Percentiles rank a stretch among this genome's conserved stretches.
Evolutionary conservation across 2,329 filamentous ascomycete genomes (phyloP).

Genomic region (Colletotrichum tropicicola): DNA sequence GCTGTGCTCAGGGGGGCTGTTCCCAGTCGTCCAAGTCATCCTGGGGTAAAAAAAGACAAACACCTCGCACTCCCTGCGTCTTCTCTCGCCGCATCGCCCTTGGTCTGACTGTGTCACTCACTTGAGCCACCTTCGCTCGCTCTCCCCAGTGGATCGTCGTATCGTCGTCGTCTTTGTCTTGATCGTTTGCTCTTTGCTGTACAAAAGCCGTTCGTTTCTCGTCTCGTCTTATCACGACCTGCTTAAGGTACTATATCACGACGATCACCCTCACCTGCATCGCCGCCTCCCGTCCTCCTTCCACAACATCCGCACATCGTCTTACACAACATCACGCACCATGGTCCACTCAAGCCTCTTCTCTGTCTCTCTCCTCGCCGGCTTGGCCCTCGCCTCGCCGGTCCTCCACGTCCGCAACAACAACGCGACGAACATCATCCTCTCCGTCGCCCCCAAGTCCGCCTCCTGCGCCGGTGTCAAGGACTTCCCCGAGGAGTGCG

Average conservation of each 20-base stretch:
- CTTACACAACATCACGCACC: conserved; percentile 26
- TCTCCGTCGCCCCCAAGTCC: conserved; percentile 66
- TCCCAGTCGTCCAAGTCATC: conserved; percentile 5
- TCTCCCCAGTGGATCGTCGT: neutral
- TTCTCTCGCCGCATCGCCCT: neutral
- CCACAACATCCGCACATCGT: neutral
- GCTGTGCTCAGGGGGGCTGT: conserved; percentile 28
- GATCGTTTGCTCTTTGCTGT: neutral
- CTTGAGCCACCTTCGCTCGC: conserved; percentile 8
- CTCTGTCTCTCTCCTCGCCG: conserved; percentile 37
- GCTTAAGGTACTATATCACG: too few relatives aligned
- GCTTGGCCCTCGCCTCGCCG: conserved; percentile 36
- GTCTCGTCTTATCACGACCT: neutral
- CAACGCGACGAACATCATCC: conserved; percentile 50
- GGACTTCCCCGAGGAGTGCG: conserved; percentile 65
- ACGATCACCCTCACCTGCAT: neutral
- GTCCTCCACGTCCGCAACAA: conserved; percentile 19
- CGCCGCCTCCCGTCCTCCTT: neutral
- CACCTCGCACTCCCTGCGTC: neutral
- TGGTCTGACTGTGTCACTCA: conserved; percentile 22
- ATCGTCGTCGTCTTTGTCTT: neutral
- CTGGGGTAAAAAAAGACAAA: conserved; percentile 16
- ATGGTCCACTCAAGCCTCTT: conserved; percentile 39
- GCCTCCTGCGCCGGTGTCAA: conserved; percentile 58
- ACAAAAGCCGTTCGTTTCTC: conserved; percentile 4